Conservation (phyloP, 2,329 filamentous ascomycete genomes). For the Plenodomus tracheiphilus region DNA sequence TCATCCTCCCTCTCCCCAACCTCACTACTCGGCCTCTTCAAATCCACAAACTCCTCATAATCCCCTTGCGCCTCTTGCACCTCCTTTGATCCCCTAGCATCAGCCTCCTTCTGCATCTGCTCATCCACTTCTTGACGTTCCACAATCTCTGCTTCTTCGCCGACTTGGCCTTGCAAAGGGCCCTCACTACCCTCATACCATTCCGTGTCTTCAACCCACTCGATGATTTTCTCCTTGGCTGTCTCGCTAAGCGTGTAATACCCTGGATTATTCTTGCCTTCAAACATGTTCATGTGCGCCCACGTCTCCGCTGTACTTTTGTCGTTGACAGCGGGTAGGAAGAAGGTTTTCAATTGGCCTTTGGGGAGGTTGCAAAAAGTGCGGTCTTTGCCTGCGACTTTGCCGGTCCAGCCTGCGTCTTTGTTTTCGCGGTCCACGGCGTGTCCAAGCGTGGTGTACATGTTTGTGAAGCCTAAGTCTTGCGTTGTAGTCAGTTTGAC, state of each 20-base stretch:
- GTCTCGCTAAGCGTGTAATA: slow-evolving; percentile 69
- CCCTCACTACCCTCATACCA: slow-evolving; percentile 63
- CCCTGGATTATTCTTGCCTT: slow-evolving; percentile 69
- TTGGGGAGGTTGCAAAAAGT: slow-evolving; percentile 79
- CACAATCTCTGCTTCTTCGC: slow-evolving; percentile 40
- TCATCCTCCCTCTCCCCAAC: slow-evolving; percentile 9
- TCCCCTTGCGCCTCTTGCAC: slow-evolving; percentile 7
- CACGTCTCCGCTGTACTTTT: slow-evolving; percentile 74
- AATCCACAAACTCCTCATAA: slow-evolving; percentile 20
- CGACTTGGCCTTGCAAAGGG: slow-evolving; percentile 24
- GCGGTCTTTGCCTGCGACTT: slow-evolving; percentile 68
- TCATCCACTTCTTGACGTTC: slow-evolving; percentile 28
- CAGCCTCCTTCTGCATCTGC: slow-evolving; percentile 24
- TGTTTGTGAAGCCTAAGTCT: slow-evolving; percentile 76
- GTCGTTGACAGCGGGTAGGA: slow-evolving; percentile 67
- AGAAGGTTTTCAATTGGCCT: slow-evolving; percentile 35
- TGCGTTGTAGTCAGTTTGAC: slow-evolving; percentile 66
- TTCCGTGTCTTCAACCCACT: slow-evolving; percentile 64
- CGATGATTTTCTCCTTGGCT: slow-evolving; percentile 66
- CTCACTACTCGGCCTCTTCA: slow-evolving; percentile 13
- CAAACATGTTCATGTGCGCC: slow-evolving; percentile 84
- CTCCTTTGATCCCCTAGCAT: slow-evolving; percentile 9
- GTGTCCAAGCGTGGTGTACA: slow-evolving; percentile 82
- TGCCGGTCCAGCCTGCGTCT: slow-evolving; percentile 50
- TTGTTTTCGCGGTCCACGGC: slow-evolving; percentile 58